Conservation (phyloP, 2,329 filamentous ascomycete species). For the Aureobasidium sp. region DNA sequence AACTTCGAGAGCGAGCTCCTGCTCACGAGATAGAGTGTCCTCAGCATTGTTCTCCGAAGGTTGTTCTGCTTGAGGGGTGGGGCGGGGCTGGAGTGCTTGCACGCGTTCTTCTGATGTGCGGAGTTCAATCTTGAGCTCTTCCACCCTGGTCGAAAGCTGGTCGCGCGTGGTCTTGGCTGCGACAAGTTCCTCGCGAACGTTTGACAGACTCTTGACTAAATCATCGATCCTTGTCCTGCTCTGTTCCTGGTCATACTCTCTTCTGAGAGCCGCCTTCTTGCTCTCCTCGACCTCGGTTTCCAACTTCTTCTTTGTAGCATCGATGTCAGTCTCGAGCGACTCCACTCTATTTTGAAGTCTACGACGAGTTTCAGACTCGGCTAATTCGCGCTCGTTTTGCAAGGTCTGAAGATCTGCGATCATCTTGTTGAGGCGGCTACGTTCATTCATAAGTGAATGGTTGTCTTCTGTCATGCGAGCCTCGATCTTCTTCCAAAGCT, state of each 20-base stretch:
- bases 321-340: slow-evolving; percentile 69
- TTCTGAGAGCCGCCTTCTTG: slow-evolving; percentile 74
- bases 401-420: slow-evolving; percentile 80
- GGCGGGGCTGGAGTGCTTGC: slow-evolving; percentile 72
- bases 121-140: slow-evolving; percentile 82
- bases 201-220: slow-evolving; percentile 69
- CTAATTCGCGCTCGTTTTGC: slow-evolving; percentile 83
- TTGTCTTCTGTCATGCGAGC: slow-evolving; percentile 83
- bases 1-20: slow-evolving; percentile 77
- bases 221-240: slow-evolving; percentile 89
- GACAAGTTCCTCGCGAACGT: slow-evolving; percentile 79
- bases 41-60: slow-evolving; percentile 24
- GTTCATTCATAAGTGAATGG: slow-evolving; percentile 75
- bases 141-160: slow-evolving; percentile 79
- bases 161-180: slow-evolving; percentile 81
- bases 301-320: slow-evolving; percentile 72
- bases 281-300: slow-evolving; percentile 75
- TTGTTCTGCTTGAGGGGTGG: slow-evolving; percentile 54
- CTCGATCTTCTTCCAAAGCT: slow-evolving; percentile 90
- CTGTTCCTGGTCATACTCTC: slow-evolving; percentile 85
- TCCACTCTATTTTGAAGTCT: slow-evolving; percentile 74
- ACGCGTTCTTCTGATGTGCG: slow-evolving; percentile 83
- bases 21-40: slow-evolving; percentile 56
- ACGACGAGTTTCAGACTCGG: slow-evolving; percentile 73
- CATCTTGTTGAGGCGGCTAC: slow-evolving; percentile 72